These are phyloP conservation scores for Setaria viridis DNA, from an alignment of 202 grass and related monocot species.

Conservation along the genomic window DNA sequence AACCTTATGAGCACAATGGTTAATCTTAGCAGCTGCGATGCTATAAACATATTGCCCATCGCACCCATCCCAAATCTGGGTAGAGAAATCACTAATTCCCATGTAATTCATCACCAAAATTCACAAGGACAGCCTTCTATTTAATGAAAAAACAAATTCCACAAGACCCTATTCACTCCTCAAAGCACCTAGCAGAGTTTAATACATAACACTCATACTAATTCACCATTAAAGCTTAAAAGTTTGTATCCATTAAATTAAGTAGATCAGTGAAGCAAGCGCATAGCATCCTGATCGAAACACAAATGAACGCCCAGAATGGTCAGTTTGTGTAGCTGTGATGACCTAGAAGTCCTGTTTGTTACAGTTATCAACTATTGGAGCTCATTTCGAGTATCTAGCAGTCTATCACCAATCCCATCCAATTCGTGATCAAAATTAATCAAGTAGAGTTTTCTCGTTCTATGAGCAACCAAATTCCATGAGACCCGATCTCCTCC, in stretches of 20 bases:
- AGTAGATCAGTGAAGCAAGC: background rate
- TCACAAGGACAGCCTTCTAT: background rate
- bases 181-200: background rate
- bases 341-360: background rate
- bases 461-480: background rate
- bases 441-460: background rate
- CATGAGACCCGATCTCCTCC: background rate
- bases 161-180: background rate
- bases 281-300: background rate
- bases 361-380: background rate
- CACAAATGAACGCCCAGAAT: background rate
- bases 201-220: background rate
- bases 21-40: background rate
- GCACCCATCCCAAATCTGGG: background rate
- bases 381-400: background rate
- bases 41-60: background rate
- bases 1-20: background rate
- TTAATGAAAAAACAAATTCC: background rate
- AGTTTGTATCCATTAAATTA: background rate
- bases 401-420: background rate
- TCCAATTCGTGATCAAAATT: background rate
- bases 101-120: conserved; percentile 3
- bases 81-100: background rate
- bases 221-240: background rate
- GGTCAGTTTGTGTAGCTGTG: background rate